These are phyloP conservation scores for Entophlyctis luteolus DNA, from an alignment of 192 early-diverging fungal genomes.

Conservation along the genomic window DNA sequence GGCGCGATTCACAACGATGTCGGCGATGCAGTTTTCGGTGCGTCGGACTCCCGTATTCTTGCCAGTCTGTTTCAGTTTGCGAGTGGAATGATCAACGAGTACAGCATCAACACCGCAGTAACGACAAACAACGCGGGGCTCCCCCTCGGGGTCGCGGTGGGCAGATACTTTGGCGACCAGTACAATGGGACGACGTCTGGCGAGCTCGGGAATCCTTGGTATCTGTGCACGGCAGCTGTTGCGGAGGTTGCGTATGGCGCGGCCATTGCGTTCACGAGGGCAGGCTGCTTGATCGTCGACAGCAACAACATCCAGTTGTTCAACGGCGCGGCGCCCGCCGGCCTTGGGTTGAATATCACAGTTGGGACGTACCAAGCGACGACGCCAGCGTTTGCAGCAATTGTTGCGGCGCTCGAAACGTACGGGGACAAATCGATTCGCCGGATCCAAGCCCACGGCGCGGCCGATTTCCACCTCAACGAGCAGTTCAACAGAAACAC, in stretches of 20 bases:
- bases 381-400: constrained; percentile 16
- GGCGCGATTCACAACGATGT: constrained; percentile 38
- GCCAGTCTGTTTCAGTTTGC: constrained; percentile 3
- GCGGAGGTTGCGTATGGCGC: constrained; percentile 66
- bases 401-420: not conserved
- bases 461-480: not conserved
- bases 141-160: constrained; percentile 53
- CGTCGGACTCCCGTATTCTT: not conserved
- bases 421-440: constrained; percentile 57
- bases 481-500: constrained; percentile 62
- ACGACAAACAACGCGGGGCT: not conserved
- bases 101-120: constrained; percentile 44
- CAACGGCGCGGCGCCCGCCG: constrained; percentile 25
- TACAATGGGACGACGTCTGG: constrained; percentile 58
- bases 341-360: constrained; percentile 9
- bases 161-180: constrained; percentile 72
- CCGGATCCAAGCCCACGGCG: constrained; percentile 36
- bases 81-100: constrained; percentile 33
- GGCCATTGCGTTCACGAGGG: constrained; percentile 24
- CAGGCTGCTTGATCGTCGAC: constrained; percentile 32
- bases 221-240: constrained; percentile 52
- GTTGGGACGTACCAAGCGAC: not conserved
- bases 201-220: constrained; percentile 71
- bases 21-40: not conserved
- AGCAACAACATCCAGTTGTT: constrained; percentile 38